These are phyloP conservation scores for Geum urbanum DNA, from an alignment of 306 rosid genomes.

Conservation along the genomic window DNA sequence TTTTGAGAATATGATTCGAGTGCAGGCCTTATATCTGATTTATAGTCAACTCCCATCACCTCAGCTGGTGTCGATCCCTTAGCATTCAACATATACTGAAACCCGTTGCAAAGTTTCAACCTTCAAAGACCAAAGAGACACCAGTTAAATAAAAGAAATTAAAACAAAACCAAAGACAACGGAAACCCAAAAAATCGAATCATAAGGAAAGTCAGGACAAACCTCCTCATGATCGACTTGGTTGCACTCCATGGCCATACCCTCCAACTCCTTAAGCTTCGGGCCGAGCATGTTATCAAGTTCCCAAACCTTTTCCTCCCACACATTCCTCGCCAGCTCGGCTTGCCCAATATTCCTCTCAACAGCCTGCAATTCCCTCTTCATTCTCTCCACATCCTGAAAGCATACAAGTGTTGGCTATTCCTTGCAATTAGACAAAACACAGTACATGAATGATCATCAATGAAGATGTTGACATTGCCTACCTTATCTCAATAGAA, in stretches of 20 bases:
- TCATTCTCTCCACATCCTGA: slow-evolving; percentile 92
- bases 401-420: no score
- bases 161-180: not conserved
- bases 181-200: not conserved
- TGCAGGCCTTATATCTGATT: slow-evolving; percentile 54
- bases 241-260: slow-evolving; percentile 68
- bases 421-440: no score
- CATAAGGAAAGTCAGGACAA: not conserved
- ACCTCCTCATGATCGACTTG: slow-evolving; percentile 72
- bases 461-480: no score
- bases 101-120: slow-evolving; percentile 59
- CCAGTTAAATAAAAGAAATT: slow-evolving; percentile 1
- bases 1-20: slow-evolving; percentile 50
- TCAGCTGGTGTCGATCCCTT: slow-evolving; percentile 69
- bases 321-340: slow-evolving; percentile 52
- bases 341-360: slow-evolving; percentile 76
- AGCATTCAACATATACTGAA: slow-evolving; percentile 67
- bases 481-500: no score
- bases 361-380: slow-evolving; percentile 77
- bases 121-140: slow-evolving; percentile 34
- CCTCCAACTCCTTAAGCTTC: slow-evolving; percentile 65
- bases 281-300: slow-evolving; percentile 42
- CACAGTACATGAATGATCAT: no score
- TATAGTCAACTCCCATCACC: slow-evolving; percentile 78
- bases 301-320: slow-evolving; percentile 89